Percentiles rank a stretch among this genome's conserved stretches.
These are phyloP conservation scores for Mucor circinelloides DNA, from an alignment of 371 early-diverging fungal species.

Conservation along the genomic window DNA sequence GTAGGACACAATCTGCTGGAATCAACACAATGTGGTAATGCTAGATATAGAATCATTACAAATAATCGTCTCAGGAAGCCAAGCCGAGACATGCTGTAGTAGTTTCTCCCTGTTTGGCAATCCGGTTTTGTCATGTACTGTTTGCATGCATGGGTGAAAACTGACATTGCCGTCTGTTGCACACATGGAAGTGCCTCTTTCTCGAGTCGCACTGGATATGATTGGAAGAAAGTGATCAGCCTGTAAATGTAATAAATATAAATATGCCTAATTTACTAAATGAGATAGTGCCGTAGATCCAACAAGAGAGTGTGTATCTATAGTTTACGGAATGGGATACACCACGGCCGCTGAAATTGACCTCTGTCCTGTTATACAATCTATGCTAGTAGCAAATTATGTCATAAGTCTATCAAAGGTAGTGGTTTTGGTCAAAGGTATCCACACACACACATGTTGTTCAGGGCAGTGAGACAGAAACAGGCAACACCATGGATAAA, in stretches of 20 bases:
- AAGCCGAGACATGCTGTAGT: background rate
- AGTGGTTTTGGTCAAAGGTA: no score
- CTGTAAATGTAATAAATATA: background rate
- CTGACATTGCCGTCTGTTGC: background rate
- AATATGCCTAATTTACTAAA: background rate
- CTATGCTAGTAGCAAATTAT: background rate
- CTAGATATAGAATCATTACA: no score
- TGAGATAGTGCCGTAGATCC: background rate
- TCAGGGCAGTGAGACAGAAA: background rate
- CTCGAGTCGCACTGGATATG: background rate
- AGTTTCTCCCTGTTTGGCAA: background rate
- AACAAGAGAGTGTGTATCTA: background rate
- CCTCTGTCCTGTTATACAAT: background rate
- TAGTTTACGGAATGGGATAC: no score
- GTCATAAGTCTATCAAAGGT: background rate
- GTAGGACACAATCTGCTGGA: background rate
- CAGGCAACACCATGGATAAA: background rate
- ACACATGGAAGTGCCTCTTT: background rate
- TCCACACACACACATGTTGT: background rate
- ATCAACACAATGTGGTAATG: background rate
- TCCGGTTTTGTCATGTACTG: background rate
- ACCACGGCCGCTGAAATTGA: background rate
- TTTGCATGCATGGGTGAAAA: background rate
- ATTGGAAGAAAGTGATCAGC: background rate
- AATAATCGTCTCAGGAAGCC: background rate